phyloP scores from a whole-genome alignment of 225 moss, liverwort and hornwort genomes.

The Antitrichia curtipendula region DNA sequence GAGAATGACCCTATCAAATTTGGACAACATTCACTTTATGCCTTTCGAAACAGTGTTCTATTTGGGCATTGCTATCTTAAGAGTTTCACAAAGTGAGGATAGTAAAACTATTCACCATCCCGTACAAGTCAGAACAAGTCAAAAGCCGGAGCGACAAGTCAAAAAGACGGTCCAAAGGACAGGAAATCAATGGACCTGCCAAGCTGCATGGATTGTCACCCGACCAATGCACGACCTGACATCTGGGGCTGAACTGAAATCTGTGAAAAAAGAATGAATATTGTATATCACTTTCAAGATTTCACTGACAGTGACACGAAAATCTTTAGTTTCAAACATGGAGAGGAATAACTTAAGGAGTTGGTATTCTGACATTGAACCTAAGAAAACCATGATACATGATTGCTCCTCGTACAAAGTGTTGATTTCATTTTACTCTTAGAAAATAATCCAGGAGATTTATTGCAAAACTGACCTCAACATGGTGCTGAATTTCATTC shows the following conservation, averaged over 20 bases:
- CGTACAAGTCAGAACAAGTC: neutral
- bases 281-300: neutral
- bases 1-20: too few relatives aligned
- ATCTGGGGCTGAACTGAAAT: constrained; percentile 39
- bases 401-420: neutral
- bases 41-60: neutral
- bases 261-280: neutral
- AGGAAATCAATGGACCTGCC: constrained; percentile 38
- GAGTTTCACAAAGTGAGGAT: neutral
- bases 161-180: neutral
- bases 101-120: neutral
- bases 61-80: neutral
- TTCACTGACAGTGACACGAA: neutral
- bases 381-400: neutral
- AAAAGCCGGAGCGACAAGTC: neutral
- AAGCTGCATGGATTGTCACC: constrained; percentile 96
- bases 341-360: neutral
- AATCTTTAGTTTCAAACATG: neutral
- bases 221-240: constrained; percentile 71
- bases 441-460: neutral
- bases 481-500: neutral
- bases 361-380: neutral
- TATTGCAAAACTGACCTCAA: neutral
- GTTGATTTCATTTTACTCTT: neutral
- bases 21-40: too few relatives aligned